Percentiles rank a stretch among this genome's conserved stretches.
Conservation (phyloP, 176 grass and related monocot genomes). For the Carex parvula region DNA sequence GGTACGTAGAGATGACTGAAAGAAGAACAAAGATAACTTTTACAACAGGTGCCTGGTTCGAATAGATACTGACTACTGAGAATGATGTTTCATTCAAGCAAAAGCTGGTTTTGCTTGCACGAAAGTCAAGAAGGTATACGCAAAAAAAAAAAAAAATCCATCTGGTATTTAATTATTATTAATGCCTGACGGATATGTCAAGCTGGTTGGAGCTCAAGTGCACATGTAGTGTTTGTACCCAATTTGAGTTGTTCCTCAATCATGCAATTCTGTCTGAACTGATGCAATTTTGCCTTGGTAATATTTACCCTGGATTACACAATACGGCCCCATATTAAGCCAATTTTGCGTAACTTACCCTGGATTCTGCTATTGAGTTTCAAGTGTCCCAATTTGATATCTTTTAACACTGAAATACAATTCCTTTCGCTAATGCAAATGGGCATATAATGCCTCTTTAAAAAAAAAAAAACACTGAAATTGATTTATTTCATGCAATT, state of each 20-base stretch:
- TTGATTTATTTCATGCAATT: too few relatives aligned
- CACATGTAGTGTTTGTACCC: background rate
- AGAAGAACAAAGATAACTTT: constrained; percentile 58
- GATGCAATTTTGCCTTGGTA: background rate
- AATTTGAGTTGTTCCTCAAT: background rate
- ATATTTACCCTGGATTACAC: background rate
- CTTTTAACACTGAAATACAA: background rate
- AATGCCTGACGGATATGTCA: background rate
- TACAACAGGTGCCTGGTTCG: constrained; percentile 40
- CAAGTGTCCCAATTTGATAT: background rate
- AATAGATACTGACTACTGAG: constrained; percentile 35
- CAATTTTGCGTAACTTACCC: background rate
- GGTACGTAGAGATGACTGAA: constrained; percentile 87
- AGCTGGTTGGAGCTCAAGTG: background rate
- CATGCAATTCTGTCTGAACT: background rate
- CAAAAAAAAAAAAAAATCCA: background rate
- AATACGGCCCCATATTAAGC: background rate
- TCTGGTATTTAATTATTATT: background rate
- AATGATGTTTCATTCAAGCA: constrained; percentile 47
- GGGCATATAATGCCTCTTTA: too few relatives aligned
- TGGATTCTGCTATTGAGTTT: background rate
- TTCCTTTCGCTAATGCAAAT: too few relatives aligned
- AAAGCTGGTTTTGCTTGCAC: constrained; percentile 73
- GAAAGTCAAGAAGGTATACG: constrained; percentile 71
- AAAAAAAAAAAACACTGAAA: too few relatives aligned